Percentiles rank a stretch among this genome's conserved stretches.
Evolutionary conservation across 2,329 filamentous ascomycete genomes (phyloP).

Genomic region (Cercospora canescens): DNA sequence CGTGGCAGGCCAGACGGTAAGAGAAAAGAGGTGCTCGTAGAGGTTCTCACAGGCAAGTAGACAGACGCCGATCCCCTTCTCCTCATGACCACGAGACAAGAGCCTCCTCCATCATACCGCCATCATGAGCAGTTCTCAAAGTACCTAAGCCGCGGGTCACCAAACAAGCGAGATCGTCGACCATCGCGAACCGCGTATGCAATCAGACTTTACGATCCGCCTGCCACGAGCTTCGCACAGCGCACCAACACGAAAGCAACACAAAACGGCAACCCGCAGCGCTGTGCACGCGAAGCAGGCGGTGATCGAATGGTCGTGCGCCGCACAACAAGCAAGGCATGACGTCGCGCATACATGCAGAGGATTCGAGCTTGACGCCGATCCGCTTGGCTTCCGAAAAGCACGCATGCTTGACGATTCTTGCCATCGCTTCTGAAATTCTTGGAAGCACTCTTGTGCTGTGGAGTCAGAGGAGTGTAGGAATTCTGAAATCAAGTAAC

Average conservation of each 20-base stretch:
- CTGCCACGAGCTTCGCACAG: background rate
- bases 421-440: background rate
- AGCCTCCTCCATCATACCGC: conserved; percentile 11
- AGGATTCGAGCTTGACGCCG: conserved; percentile 2
- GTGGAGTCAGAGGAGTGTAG: background rate
- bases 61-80: background rate
- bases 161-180: background rate
- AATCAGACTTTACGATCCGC: background rate
- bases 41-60: background rate
- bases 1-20: background rate
- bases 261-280: background rate
- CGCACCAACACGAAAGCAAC: background rate
- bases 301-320: background rate
- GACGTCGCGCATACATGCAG: conserved; percentile 2
- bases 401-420: conserved; percentile 4
- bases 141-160: background rate
- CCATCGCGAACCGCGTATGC: background rate
- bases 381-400: conserved; percentile 6
- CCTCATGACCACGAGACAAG: conserved; percentile 5
- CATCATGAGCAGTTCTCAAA: background rate
- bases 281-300: background rate
- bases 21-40: background rate
- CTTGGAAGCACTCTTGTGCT: background rate
- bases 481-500: background rate
- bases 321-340: background rate